Conservation (phyloP, 768 basidiomycete species). For the Obba rivulosa region DNA sequence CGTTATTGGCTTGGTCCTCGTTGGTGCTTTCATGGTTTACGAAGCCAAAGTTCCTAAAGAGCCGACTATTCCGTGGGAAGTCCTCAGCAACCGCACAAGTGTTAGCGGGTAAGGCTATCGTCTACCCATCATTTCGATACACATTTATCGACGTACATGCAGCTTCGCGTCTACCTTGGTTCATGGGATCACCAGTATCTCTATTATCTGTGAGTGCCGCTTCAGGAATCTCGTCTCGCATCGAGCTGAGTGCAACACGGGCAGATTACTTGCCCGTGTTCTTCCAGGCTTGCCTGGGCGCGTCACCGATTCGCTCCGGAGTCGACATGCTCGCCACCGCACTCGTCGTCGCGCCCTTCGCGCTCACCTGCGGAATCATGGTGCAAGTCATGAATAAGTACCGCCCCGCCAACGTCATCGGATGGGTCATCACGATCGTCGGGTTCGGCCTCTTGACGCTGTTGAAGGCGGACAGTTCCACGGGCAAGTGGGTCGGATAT, state of each 20-base stretch:
- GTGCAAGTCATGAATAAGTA: constrained; percentile 24
- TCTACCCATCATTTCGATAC: background rate
- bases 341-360: constrained; percentile 24
- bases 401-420: constrained; percentile 23
- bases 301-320: constrained; percentile 25
- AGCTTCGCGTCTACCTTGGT: constrained; percentile 26
- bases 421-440: constrained; percentile 32
- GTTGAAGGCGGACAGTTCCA: constrained; percentile 16
- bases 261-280: constrained; percentile 38
- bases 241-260: background rate
- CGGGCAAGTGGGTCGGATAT: constrained; percentile 23
- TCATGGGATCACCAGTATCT: constrained; percentile 10
- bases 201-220: constrained; percentile 19
- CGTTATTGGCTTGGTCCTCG: constrained; percentile 29
- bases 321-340: constrained; percentile 20
- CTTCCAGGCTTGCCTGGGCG: constrained; percentile 36
- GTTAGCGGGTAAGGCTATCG: constrained; percentile 18
- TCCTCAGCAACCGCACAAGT: constrained; percentile 4
- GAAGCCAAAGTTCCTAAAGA: constrained; percentile 1
- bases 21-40: constrained; percentile 19
- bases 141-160: background rate
- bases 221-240: background rate
- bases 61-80: constrained; percentile 3
- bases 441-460: constrained; percentile 32
- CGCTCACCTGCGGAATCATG: constrained; percentile 21